A percentile compares a stretch with the other conserved stretches of the same genome.
Evolutionary conservation across 108 stramenopile genomes (phyloP).

Genomic region (Pseudonitzschia delicatissima): DNA sequence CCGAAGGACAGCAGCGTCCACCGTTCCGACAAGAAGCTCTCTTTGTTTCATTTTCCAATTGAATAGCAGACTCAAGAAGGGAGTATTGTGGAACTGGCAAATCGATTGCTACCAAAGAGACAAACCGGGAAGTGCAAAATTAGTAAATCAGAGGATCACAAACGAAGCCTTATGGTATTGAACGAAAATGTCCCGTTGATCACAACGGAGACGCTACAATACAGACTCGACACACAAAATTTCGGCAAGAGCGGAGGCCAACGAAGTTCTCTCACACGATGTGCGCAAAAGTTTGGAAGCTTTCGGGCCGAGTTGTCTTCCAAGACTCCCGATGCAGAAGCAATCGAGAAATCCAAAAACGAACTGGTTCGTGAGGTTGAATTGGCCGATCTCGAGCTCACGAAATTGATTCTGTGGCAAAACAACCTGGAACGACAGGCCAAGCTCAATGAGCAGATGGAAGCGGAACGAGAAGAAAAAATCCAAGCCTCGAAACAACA

Average conservation of each 20-base stretch:
- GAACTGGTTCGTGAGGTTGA: conserved; percentile 35
- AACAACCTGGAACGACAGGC: conserved; percentile 23
- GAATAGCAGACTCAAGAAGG: background rate
- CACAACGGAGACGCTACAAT: conserved; percentile 23
- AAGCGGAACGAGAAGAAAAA: conserved; percentile 10
- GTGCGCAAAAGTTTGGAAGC: conserved; percentile 33
- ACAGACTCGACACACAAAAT: conserved; percentile 31
- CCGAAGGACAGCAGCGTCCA: too few species aligned
- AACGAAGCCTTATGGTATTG: background rate
- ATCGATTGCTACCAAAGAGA: too few species aligned
- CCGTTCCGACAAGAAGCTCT: too few species aligned
- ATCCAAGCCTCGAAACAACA: conserved; percentile 13
- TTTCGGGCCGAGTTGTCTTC: conserved; percentile 11
- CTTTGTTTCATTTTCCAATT: too few species aligned
- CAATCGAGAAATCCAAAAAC: conserved; percentile 28
- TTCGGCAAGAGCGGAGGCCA: conserved; percentile 35
- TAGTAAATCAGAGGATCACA: too few species aligned
- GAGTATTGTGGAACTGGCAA: background rate
- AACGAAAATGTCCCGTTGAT: conserved; percentile 5
- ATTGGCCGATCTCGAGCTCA: conserved; percentile 36
- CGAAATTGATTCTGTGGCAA: conserved; percentile 27
- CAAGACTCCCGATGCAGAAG: conserved; percentile 14
- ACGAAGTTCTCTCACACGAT: conserved; percentile 40
- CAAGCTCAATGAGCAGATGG: conserved; percentile 6
- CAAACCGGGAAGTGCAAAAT: too few species aligned